These are phyloP conservation scores for Colletotrichum tofieldiae DNA, from an alignment of 2,329 filamentous ascomycete species.

Conservation along the genomic window DNA sequence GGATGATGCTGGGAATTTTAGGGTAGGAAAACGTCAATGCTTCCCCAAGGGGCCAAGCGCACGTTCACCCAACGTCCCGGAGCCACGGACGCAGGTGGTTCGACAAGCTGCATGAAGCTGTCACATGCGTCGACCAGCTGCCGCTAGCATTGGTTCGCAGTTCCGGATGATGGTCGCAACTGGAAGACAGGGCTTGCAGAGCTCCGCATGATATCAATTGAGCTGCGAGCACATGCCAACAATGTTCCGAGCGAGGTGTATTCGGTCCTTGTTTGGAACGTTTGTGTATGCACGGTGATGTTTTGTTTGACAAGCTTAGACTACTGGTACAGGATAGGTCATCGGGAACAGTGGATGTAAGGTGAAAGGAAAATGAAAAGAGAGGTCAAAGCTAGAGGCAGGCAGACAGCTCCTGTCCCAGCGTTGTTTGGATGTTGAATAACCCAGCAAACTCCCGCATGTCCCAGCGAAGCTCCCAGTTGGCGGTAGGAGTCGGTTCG, in stretches of 20 bases:
- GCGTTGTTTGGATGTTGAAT: background rate
- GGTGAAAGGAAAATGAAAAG: background rate
- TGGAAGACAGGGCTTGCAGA: background rate
- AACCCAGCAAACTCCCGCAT: background rate
- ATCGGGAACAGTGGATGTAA: slow-evolving; percentile 5
- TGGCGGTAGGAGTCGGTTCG: background rate
- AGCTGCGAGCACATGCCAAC: background rate
- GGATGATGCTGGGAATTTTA: slow-evolving; percentile 24
- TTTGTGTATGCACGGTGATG: slow-evolving; percentile 7
- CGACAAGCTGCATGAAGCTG: slow-evolving; percentile 12
- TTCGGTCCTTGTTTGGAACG: background rate
- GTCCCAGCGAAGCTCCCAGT: background rate
- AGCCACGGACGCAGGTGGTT: slow-evolving; percentile 34
- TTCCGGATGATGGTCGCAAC: slow-evolving; percentile 13
- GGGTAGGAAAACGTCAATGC: slow-evolving; percentile 18
- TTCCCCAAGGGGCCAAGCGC: slow-evolving; percentile 8
- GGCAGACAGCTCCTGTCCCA: no score
- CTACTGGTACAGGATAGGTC: slow-evolving; percentile 10
- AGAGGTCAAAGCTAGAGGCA: background rate
- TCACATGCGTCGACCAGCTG: slow-evolving; percentile 32
- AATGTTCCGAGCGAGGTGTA: background rate
- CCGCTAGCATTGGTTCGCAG: slow-evolving; percentile 22
- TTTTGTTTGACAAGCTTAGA: slow-evolving; percentile 15
- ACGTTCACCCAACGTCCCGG: slow-evolving; percentile 30
- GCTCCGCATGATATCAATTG: slow-evolving; percentile 5